Conservation (phyloP, 768 basidiomycete species). For the Amanita fuliginea region DNA sequence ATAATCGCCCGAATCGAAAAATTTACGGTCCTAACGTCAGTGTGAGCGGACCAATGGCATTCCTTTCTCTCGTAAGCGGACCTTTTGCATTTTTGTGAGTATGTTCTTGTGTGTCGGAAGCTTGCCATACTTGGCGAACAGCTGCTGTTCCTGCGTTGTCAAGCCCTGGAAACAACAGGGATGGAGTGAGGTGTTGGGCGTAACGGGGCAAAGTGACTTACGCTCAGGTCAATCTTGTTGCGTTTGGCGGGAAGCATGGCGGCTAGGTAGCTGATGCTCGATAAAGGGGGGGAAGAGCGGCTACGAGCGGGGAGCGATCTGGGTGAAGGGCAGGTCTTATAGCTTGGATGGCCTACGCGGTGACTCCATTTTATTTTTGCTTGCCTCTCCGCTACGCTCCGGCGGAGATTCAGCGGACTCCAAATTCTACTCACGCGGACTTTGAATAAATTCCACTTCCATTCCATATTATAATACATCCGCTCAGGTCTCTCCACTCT, state of each 20-base stretch:
- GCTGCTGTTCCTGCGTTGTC: constrained; percentile 84
- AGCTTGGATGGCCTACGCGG: constrained; percentile 7
- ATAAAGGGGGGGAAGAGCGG: constrained; percentile 18
- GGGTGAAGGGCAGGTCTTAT: constrained; percentile 13
- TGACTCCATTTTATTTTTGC: constrained; percentile 3
- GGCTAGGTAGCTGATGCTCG: constrained; percentile 12
- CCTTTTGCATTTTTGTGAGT: constrained; percentile 94
- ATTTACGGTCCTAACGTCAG: constrained; percentile 80
- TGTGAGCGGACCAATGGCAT: neutral
- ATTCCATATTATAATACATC: neutral
- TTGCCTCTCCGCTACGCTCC: constrained; percentile 10
- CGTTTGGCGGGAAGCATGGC: constrained; percentile 67
- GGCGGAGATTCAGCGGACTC: constrained; percentile 22
- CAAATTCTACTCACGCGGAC: constrained; percentile 5
- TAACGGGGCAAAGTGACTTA: constrained; percentile 34
- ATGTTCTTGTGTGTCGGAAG: constrained; percentile 89
- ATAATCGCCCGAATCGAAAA: constrained; percentile 99
- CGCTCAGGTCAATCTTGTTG: constrained; percentile 93
- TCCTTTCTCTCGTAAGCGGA: constrained; percentile 19
- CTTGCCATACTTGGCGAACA: constrained; percentile 92
- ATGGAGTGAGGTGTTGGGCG: neutral
- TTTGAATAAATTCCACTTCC: neutral
- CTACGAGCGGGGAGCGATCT: constrained; percentile 11
- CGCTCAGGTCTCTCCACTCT: neutral
- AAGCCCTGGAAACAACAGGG: constrained; percentile 41